A percentile compares a stretch with the other conserved stretches of the same genome.
phyloP scores from a whole-genome alignment of 129 eudicot genomes.

The Solidago caesia region DNA sequence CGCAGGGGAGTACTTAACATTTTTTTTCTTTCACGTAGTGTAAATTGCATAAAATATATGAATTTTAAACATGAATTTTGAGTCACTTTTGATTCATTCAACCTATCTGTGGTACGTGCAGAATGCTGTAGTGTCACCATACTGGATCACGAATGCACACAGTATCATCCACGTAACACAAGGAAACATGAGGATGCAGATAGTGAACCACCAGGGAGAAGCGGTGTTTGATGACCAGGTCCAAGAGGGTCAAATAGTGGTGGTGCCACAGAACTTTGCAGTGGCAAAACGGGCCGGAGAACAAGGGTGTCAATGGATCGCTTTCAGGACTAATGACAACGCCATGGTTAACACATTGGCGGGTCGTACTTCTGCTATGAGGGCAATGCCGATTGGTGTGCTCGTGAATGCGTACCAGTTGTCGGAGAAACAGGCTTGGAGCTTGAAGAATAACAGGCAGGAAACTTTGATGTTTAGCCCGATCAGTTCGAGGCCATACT shows the following conservation, averaged over 20 bases:
- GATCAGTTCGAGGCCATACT: neutral
- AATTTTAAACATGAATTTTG: no score
- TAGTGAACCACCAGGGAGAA: slow-evolving; percentile 59
- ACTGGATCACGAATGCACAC: slow-evolving; percentile 74
- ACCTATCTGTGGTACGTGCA: slow-evolving; percentile 23
- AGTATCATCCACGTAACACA: slow-evolving; percentile 37
- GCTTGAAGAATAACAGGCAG: slow-evolving; percentile 47
- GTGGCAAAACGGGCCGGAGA: slow-evolving; percentile 61
- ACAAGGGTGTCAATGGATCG: slow-evolving; percentile 67
- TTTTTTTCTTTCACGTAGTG: no score
- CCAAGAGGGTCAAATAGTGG: slow-evolving; percentile 55
- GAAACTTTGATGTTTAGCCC: slow-evolving; percentile 40
- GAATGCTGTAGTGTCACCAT: slow-evolving; percentile 76
- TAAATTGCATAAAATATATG: no score
- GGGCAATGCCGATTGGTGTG: slow-evolving; percentile 53
- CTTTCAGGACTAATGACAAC: slow-evolving; percentile 77
- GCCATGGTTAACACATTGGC: slow-evolving; percentile 64
- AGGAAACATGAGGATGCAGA: slow-evolving; percentile 62
- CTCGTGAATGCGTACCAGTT: slow-evolving; percentile 47
- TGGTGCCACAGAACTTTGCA: slow-evolving; percentile 72
- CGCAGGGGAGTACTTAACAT: no score
- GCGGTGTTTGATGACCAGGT: slow-evolving; percentile 51
- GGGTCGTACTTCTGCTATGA: slow-evolving; percentile 52
- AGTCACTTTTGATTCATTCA: no score
- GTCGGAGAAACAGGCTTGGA: slow-evolving; percentile 47